phyloP scores from a whole-genome alignment of 2,329 filamentous ascomycete genomes.

The Aspergillus sp. region DNA sequence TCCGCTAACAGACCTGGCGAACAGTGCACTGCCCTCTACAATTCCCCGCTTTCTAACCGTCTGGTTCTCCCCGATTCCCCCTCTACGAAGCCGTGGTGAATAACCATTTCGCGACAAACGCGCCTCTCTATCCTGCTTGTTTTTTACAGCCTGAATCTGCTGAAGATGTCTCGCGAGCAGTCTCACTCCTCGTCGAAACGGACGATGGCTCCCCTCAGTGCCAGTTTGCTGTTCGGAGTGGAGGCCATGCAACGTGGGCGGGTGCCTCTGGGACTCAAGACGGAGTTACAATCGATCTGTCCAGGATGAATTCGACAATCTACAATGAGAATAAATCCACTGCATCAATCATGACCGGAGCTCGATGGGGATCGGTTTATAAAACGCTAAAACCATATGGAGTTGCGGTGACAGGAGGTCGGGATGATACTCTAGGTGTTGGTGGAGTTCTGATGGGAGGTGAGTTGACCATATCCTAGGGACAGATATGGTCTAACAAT shows the following conservation, averaged over 20 bases:
- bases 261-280: conserved; percentile 48
- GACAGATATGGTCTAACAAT: too few relatives aligned
- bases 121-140: too few relatives aligned
- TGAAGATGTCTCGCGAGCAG: too few relatives aligned
- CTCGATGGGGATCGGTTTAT: conserved; percentile 32
- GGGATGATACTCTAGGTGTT: conserved; percentile 18
- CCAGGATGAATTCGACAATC: conserved; percentile 22
- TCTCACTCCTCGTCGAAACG: too few relatives aligned
- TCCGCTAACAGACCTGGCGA: too few relatives aligned
- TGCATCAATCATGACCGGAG: conserved; percentile 28
- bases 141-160: too few relatives aligned
- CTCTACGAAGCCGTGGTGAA: too few relatives aligned
- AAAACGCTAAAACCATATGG: conserved; percentile 23
- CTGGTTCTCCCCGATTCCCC: too few relatives aligned
- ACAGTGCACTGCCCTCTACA: too few relatives aligned
- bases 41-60: too few relatives aligned
- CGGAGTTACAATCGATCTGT: conserved; percentile 32
- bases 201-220: conserved; percentile 10
- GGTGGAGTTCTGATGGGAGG: conserved; percentile 19
- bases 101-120: too few relatives aligned
- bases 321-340: conserved; percentile 23
- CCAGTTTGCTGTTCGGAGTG: conserved; percentile 52
- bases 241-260: conserved; percentile 55
- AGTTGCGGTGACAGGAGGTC: conserved; percentile 30
- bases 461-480: neutral